Base-by-base conservation (phyloP, 176 grass and related monocot genomes). In the Oryza punctata region DNA sequence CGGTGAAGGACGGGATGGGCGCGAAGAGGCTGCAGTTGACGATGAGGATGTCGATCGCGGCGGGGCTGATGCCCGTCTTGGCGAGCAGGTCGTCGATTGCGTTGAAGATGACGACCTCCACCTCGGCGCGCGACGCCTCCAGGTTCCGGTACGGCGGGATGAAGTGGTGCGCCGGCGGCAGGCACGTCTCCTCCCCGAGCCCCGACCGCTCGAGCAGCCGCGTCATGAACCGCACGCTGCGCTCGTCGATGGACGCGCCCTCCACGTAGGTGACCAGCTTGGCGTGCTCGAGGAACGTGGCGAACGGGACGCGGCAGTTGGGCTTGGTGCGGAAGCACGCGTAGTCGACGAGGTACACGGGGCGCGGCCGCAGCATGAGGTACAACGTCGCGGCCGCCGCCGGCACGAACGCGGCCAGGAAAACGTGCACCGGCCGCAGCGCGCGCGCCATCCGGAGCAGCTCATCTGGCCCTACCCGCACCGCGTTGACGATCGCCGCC, bases 21-120 rank as follows among this genome's bases (percentile, higher is more conserved):
- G 91, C 85, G 74, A 92, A 92, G 3, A 92, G 87, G 87, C 90
- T 92, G 90, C 90, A 92, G 79, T 92, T 92, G 8, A 92, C 90
- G 19, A 92, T 67, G 4, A 92, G 87, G n/a, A 92, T 77, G 84
- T 92, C 90, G 45, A 92, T 92, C 70, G 47, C 84, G 61, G 3
- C 2, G 0, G 91, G 79, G 15, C 35, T 52, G 21, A 92, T 76
- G 15, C 84, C 79, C 21, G 90, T 92, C 85, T 92, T 92, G 23
- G 47, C 78, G 5, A 92, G 75, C 41, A 92, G 75, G 77, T 92
- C 90, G 24, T 92, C 87, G 81, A 92, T 89, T 78, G 90, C 87
- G 0, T 87, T 89, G 90, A 92, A 92, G 67, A 94, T 69, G 30
- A 94, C 91, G 10, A 88, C 44, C 82, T 94, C 91, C 18, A 72